Evolutionary conservation across 768 basidiomycete genomes (phyloP).

Genomic region (Hericium alpestre): DNA sequence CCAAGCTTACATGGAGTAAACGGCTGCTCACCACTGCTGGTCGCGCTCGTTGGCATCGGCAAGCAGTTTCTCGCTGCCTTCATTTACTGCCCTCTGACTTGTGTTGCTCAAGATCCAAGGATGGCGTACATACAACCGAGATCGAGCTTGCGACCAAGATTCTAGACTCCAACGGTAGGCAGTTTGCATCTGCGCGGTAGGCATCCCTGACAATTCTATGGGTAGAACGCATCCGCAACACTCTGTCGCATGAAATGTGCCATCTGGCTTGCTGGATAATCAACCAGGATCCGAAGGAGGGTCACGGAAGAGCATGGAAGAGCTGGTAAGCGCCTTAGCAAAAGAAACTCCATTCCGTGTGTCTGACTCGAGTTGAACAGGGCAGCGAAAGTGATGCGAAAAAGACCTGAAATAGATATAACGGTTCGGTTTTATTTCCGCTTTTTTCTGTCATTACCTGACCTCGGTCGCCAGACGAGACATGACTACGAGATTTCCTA

Average conservation of each 20-base stretch:
- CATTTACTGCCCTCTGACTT: background rate
- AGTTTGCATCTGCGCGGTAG: background rate
- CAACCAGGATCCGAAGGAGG: slow-evolving; percentile 55
- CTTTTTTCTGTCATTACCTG: background rate
- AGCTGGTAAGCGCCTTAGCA: slow-evolving; percentile 38
- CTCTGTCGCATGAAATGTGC: slow-evolving; percentile 87
- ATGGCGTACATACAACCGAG: slow-evolving; percentile 47
- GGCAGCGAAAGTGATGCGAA: slow-evolving; percentile 63
- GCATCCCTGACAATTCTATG: background rate
- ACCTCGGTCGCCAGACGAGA: slow-evolving; percentile 34
- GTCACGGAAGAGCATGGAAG: slow-evolving; percentile 66
- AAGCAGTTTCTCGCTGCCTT: background rate
- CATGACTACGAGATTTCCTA: slow-evolving; percentile 71
- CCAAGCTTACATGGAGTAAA: slow-evolving; percentile 10
- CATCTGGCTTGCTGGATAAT: slow-evolving; percentile 85
- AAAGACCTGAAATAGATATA: slow-evolving; percentile 58
- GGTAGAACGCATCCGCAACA: slow-evolving; percentile 70
- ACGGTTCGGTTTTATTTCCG: slow-evolving; percentile 36
- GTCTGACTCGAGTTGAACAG: slow-evolving; percentile 24
- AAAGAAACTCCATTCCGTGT: background rate
- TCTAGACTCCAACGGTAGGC: slow-evolving; percentile 60
- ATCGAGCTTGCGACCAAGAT: slow-evolving; percentile 82
- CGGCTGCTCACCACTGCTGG: slow-evolving; percentile 13
- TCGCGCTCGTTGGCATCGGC: slow-evolving; percentile 13
- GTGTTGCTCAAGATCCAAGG: slow-evolving; percentile 31